Conservation (phyloP, 2,329 filamentous ascomycete species). For the Colletotrichum shisoi region DNA sequence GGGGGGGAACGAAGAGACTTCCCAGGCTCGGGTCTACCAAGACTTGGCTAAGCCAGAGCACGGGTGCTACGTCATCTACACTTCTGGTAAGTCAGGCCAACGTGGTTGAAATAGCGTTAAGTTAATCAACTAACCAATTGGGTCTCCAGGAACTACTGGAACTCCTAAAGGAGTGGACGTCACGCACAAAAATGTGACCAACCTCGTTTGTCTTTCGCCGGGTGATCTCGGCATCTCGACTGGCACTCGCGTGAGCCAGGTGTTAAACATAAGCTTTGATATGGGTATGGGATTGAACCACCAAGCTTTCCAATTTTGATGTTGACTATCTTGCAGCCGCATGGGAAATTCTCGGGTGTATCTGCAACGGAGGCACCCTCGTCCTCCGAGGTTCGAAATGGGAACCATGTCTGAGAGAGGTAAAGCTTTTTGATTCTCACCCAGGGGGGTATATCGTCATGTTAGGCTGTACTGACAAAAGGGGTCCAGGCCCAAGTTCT, state of each 20-base stretch:
- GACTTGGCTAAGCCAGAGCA: slow-evolving; percentile 48
- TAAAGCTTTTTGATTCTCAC: neutral
- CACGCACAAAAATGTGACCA: slow-evolving; percentile 51
- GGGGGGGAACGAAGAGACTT: slow-evolving; percentile 8
- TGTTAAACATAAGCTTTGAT: slow-evolving; percentile 67
- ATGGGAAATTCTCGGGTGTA: slow-evolving; percentile 63
- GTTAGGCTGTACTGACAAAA: neutral
- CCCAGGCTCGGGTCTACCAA: slow-evolving; percentile 25
- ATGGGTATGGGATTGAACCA: slow-evolving; percentile 58
- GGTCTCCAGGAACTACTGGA: slow-evolving; percentile 56
- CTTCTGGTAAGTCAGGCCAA: slow-evolving; percentile 52
- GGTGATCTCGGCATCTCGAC: slow-evolving; percentile 56
- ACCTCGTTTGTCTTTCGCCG: slow-evolving; percentile 17
- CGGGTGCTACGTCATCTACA: slow-evolving; percentile 62
- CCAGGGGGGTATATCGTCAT: neutral
- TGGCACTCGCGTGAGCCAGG: slow-evolving; percentile 62
- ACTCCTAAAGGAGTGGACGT: slow-evolving; percentile 67
- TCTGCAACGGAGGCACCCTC: slow-evolving; percentile 40
- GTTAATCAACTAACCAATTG: neutral
- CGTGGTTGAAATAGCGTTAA: neutral
- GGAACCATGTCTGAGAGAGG: slow-evolving; percentile 33
- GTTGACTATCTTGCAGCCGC: slow-evolving; percentile 52
- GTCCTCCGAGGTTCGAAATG: slow-evolving; percentile 37
- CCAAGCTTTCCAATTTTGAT: neutral
- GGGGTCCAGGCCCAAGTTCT: slow-evolving; percentile 16